Evolutionary conservation across 495 filamentous ascomycete genomes (phyloP).

Genomic region (Astrothelium macrocarpum): DNA sequence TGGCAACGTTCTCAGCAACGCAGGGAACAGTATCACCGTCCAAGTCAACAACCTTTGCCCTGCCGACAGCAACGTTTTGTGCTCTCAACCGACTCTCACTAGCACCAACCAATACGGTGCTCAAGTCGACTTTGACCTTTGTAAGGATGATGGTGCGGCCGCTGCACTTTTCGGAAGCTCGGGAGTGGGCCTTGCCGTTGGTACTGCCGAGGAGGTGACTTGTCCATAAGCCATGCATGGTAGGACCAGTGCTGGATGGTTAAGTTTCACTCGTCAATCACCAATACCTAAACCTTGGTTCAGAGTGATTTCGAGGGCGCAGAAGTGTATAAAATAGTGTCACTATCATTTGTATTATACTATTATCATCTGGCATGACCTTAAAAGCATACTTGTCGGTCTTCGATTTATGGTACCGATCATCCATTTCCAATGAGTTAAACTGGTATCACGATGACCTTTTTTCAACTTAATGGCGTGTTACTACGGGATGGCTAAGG

Average conservation of each 20-base stretch:
- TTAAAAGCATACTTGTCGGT: not conserved
- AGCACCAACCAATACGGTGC: conserved; percentile 31
- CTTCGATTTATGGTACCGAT: not conserved
- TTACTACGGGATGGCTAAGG: no score
- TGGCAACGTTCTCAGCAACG: conserved; percentile 20
- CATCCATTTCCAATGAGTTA: not conserved
- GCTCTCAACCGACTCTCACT: conserved; percentile 21
- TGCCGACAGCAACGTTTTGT: conserved; percentile 27
- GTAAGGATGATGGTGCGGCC: conserved; percentile 29
- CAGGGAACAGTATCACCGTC: conserved; percentile 26
- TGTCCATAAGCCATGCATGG: conserved; percentile 10
- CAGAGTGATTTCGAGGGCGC: not conserved
- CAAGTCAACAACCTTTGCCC: conserved; percentile 34
- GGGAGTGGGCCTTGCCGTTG: conserved; percentile 25
- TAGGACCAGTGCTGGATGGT: no score
- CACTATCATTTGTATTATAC: not conserved
- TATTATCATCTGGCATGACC: not conserved
- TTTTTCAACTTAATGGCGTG: no score
- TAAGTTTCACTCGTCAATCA: not conserved
- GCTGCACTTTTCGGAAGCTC: conserved; percentile 28
- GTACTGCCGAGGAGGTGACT: conserved; percentile 24
- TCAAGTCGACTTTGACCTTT: conserved; percentile 34
- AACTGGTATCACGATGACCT: no score
- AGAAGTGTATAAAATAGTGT: not conserved
- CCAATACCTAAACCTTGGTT: not conserved